These are phyloP conservation scores for Thielaviopsis punctulata DNA, from an alignment of 2,329 filamentous ascomycete genomes.

Conservation along the genomic window DNA sequence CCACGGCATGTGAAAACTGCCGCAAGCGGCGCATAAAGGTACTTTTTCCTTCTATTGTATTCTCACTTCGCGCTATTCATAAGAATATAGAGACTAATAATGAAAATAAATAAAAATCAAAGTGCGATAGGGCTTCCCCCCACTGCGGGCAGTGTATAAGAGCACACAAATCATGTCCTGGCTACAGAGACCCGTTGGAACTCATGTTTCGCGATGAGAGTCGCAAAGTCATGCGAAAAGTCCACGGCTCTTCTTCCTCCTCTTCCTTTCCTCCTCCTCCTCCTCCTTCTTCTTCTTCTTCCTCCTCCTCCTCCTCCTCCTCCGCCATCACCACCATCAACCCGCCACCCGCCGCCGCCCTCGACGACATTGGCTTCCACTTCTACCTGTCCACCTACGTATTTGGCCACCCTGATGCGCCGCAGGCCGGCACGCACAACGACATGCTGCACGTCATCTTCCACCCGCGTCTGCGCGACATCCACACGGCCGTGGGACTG, in stretches of 20 bases:
- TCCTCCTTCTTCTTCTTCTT: not conserved
- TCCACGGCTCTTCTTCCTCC: conserved; percentile 19
- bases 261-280: not conserved
- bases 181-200: conserved; percentile 46
- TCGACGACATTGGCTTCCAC: conserved; percentile 27
- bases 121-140: conserved; percentile 45
- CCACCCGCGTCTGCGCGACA: conserved; percentile 25
- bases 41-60: conserved; percentile 3
- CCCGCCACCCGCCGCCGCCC: too few relatives aligned
- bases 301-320: not conserved
- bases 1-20: conserved; percentile 36
- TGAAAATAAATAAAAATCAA: not conserved
- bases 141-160: conserved; percentile 46
- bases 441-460: conserved; percentile 22
- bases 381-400: conserved; percentile 36
- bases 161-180: conserved; percentile 41
- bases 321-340: not conserved
- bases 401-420: conserved; percentile 33
- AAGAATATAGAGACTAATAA: not conserved
- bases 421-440: conserved; percentile 23
- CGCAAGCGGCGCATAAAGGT: conserved; percentile 39
- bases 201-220: conserved; percentile 52
- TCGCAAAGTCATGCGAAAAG: conserved; percentile 41
- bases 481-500: conserved; percentile 40
- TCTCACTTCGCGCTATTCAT: not conserved